Base-by-base conservation (phyloP, 805 yeast species). In the Teunomyces lycoperdinae region DNA sequence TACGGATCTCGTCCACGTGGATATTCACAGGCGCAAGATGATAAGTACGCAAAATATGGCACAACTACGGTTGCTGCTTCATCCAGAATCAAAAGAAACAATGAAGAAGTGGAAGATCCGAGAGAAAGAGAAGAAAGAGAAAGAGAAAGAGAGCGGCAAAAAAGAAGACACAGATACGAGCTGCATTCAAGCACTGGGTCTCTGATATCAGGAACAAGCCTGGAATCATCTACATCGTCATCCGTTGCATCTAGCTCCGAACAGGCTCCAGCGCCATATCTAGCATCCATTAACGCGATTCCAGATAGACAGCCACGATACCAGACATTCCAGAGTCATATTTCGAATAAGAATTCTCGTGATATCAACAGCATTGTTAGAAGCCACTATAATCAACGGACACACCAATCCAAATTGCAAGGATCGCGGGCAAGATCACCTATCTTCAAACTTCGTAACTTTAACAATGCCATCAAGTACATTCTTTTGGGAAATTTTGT, bases 381-480 rank as follows among this genome's bases (percentile, higher is more conserved):
- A 53, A 74, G 79, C 43, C 97, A 89, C 66, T 94, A 94, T 65
- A 94, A 94, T 66, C 86, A 87, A 54, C 78, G 95, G 58, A 85
- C 96, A 0, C 79, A 80, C 53, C 80, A 81, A 50, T 78, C 92
- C 1, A 83, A 83, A 52, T 69, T 68, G 26, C 79, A 77, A 47
- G 77, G 76, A 1, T 76, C 77, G 41, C 78, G 99, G 55, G 75
- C 83, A 14, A 71, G 80, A 31, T 89, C 97, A 0, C 91, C 94
- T 9, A 92, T 94, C 61, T 84, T 86, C 67, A 87, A 87, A 58
- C 73, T 94, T 52, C 77, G 97, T 51, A 85, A 87, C 56, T 94
- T 90, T 77, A 94, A 94, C 66, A 94, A 94, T 63, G 87, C 91
- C 50, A 85, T 94, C 58, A 94, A 94, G 62, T 87, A 89, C 62